A percentile compares a stretch with the other conserved stretches of the same genome.
Conservation (phyloP, 2,329 filamentous ascomycete species). For the Fusarium multiceps region DNA sequence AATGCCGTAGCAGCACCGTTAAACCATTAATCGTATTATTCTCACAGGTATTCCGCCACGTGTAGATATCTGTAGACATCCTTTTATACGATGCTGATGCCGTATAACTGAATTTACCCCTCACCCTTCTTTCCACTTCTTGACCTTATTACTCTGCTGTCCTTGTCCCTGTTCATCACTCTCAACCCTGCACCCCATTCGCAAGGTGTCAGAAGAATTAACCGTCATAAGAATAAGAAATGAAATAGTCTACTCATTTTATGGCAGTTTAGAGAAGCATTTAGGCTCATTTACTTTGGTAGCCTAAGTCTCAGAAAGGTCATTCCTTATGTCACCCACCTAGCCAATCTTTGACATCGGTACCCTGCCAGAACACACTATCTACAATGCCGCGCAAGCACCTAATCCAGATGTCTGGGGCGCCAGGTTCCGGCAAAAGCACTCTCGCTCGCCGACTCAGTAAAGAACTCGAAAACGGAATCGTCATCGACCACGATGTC, state of each 20-base stretch:
- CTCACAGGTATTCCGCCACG: not conserved
- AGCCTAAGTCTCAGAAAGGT: too few relatives aligned
- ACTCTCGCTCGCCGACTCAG: not conserved
- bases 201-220: too few relatives aligned
- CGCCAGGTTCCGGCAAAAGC: not conserved
- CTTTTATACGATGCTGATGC: rapidly evolving
- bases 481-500: not conserved
- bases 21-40: rapidly evolving
- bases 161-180: not conserved
- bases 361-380: not conserved
- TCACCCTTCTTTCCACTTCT: not conserved
- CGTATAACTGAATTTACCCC: not conserved
- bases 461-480: not conserved
- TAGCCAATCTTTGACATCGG: too few relatives aligned
- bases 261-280: too few relatives aligned
- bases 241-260: too few relatives aligned
- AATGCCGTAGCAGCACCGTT: not conserved
- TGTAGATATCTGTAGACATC: rapidly evolving
- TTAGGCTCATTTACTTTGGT: too few relatives aligned
- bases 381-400: not conserved
- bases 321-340: too few relatives aligned
- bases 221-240: too few relatives aligned
- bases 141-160: not conserved
- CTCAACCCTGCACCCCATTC: not conserved
- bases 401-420: not conserved